These are phyloP conservation scores for Clarireedia monteithiana DNA, from an alignment of 2,329 filamentous ascomycete genomes.

Conservation along the genomic window DNA sequence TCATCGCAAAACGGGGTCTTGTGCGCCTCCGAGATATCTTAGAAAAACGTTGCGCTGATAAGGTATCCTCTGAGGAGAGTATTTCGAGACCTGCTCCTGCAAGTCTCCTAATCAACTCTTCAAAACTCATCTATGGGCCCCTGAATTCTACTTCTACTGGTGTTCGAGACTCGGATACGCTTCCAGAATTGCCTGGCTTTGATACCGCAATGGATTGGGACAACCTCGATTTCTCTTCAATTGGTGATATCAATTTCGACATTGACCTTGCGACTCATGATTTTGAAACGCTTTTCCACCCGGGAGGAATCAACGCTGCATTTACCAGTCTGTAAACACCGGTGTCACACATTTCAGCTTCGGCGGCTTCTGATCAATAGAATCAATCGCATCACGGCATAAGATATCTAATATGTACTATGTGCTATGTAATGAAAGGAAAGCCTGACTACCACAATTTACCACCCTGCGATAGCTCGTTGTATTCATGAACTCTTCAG, in stretches of 20 bases:
- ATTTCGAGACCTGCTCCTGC: background rate
- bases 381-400: too few relatives aligned
- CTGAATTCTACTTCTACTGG: background rate
- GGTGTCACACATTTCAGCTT: too few relatives aligned
- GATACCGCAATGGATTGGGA: conserved; percentile 5
- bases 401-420: too few relatives aligned
- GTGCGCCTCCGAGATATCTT: conserved; percentile 12
- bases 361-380: too few relatives aligned
- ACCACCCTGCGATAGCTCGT: too few relatives aligned
- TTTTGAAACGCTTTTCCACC: background rate
- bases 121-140: background rate
- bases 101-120: background rate
- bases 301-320: background rate
- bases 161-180: background rate
- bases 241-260: conserved; percentile 13
- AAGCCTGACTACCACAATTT: too few relatives aligned
- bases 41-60: background rate
- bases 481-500: too few relatives aligned
- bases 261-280: conserved; percentile 5
- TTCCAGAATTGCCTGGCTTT: background rate
- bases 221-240: background rate
- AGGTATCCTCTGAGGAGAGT: background rate
- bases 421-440: too few relatives aligned
- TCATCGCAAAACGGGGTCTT: conserved; percentile 17
- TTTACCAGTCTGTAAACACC: too few relatives aligned